Evolutionary conservation across 192 early-diverging fungal genomes (phyloP), one percentile per base, ranked within the genome.

Genomic region (Phycomyces blakesleeanus): DNA sequence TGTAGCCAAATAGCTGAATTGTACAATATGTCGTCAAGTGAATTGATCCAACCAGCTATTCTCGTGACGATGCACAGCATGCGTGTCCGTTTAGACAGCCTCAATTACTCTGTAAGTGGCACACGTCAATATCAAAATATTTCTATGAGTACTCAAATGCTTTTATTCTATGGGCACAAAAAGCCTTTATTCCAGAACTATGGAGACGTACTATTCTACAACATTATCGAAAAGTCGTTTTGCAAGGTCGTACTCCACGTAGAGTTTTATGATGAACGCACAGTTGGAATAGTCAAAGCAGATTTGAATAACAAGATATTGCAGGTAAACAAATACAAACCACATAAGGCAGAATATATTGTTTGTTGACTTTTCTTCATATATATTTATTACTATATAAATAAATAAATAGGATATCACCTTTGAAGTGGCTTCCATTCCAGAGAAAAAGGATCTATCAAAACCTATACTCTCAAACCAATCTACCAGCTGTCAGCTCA

Each of bases 231-330:
- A 24, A n/a, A 29, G 16, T 55, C 54, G 12, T 34, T 34, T 26
- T n/a, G 27, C 14, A 27, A 10, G 16, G 27, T 27, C 7, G 15
- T 55, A 12, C 12, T 34, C 24, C 16, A 5, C 29, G 10, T 55
- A 29, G 54, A 55, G 1, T 55, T 34, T 29, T 24, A 55, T 55
- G 54, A 55, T n/a, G 54, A 55, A n/a, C 54, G 54, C 1, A n/a
- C 27, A 55, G 24, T 26, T 16, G 25, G 27, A 29, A 9, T 16
- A 1, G 25, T 34, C n/a, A 55, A 29, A 3, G 8, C 7, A 5
- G 3, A 55, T 27, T 34, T 55, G 11, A 26, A 55, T 55, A 55
- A 34, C 15, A 47, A 47, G 44, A 47, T 11, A 47, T n/a, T 47
- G 15, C 12, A n/a, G 44, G 44, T 47, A 47, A n/a, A n/a, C n/a